These are phyloP conservation scores for Lizonia empirigonia DNA, from an alignment of 2,329 filamentous ascomycete species.

Conservation along the genomic window DNA sequence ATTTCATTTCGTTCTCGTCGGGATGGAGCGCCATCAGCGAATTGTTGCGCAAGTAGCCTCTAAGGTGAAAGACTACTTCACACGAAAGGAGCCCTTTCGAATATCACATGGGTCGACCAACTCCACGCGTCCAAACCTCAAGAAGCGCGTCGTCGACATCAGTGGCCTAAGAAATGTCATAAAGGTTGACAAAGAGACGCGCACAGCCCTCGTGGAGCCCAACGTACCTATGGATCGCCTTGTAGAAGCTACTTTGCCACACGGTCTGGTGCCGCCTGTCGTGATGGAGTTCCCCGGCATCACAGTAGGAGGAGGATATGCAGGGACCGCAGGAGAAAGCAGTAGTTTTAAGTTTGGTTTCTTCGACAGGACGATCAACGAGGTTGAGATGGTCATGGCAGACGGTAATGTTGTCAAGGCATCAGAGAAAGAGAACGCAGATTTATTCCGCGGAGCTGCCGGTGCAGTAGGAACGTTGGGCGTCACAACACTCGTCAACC, in stretches of 20 bases:
- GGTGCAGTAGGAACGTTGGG: conserved; percentile 71
- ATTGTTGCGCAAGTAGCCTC: conserved; percentile 54
- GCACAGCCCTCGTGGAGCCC: conserved; percentile 69
- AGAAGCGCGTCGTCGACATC: conserved; percentile 65
- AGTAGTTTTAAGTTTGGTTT: conserved; percentile 71
- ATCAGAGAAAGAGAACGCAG: conserved; percentile 60
- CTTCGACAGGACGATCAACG: conserved; percentile 66
- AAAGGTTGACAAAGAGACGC: conserved; percentile 58
- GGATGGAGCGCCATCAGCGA: conserved; percentile 51
- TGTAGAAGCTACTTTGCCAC: conserved; percentile 61
- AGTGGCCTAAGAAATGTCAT: conserved; percentile 68
- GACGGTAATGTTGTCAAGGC: conserved; percentile 63
- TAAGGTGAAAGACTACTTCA: conserved; percentile 57
- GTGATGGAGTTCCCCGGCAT: conserved; percentile 77
- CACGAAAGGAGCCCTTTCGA: conserved; percentile 65
- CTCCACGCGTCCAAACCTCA: conserved; percentile 65
- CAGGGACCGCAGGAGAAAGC: conserved; percentile 71
- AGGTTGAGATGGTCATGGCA: conserved; percentile 68
- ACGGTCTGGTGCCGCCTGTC: conserved; percentile 66
- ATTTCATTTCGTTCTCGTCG: not conserved
- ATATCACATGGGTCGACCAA: conserved; percentile 80
- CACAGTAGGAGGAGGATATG: conserved; percentile 71
- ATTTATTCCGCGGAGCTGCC: conserved; percentile 69
- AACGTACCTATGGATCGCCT: conserved; percentile 72
- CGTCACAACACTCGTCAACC: conserved; percentile 64